Evolutionary conservation across 306 rosid species (phyloP).

Genomic region (Styphnolobium japonicum): DNA sequence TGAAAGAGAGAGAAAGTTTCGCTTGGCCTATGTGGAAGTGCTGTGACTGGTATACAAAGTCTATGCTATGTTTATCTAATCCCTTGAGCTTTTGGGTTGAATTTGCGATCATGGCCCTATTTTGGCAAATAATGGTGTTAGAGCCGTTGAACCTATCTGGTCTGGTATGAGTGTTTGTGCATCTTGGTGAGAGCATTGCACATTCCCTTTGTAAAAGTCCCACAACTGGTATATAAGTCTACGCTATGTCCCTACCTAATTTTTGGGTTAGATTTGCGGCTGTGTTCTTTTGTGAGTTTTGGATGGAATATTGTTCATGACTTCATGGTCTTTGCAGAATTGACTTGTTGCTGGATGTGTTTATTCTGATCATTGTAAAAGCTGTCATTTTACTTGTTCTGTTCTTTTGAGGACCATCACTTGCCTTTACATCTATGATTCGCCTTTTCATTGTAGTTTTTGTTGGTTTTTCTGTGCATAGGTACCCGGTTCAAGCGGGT

Average conservation of each 20-base stretch:
- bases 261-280: neutral
- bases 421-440: neutral
- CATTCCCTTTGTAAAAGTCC: neutral
- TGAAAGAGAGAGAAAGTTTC: conserved; percentile 22
- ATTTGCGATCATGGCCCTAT: conserved; percentile 6
- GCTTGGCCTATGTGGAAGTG: neutral
- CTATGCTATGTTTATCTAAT: neutral
- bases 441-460: neutral
- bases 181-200: neutral
- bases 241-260: neutral
- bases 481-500: conserved; percentile 95
- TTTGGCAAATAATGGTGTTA: conserved; percentile 12
- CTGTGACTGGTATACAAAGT: conserved; percentile 5
- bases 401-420: neutral
- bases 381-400: neutral
- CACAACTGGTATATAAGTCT: neutral
- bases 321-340: neutral
- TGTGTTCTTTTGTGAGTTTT: neutral
- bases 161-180: neutral
- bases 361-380: conserved; percentile 17
- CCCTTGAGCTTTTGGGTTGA: neutral
- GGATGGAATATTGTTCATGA: neutral
- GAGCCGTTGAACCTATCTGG: neutral
- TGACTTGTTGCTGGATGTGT: neutral
- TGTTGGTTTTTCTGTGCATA: conserved; percentile 21